Conservation (phyloP, 768 basidiomycete genomes). For the Leucocoprinus birnbaumii region DNA sequence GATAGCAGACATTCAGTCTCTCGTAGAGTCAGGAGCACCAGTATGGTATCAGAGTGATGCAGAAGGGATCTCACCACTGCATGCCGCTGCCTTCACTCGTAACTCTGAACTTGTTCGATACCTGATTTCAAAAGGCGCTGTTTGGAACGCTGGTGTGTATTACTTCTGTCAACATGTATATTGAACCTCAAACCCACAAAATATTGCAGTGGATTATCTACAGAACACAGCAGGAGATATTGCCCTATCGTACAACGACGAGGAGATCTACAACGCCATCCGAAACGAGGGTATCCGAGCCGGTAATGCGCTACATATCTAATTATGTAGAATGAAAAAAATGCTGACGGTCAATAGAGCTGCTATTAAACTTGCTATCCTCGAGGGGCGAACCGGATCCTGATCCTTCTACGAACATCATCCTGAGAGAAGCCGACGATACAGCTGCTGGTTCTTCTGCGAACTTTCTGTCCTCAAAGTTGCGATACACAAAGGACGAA, state of each 20-base stretch:
- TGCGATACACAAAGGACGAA: constrained; percentile 68
- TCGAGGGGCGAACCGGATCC: constrained; percentile 29
- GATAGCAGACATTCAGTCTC: constrained; percentile 40
- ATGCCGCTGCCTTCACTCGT: constrained; percentile 80
- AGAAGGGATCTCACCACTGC: constrained; percentile 79
- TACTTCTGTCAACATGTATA: background rate
- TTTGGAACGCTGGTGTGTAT: constrained; percentile 83
- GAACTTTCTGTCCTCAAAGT: constrained; percentile 66
- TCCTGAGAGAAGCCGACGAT: constrained; percentile 48
- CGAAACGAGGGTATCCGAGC: constrained; percentile 92
- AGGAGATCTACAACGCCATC: constrained; percentile 69
- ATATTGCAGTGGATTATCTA: constrained; percentile 62
- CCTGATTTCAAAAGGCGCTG: constrained; percentile 77
- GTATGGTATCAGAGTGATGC: constrained; percentile 86
- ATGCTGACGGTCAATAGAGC: constrained; percentile 42
- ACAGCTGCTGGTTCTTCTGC: constrained; percentile 62
- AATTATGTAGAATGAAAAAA: background rate
- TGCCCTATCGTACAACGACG: constrained; percentile 81
- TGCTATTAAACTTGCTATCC: constrained; percentile 64
- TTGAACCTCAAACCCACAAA: background rate
- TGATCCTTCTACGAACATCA: constrained; percentile 19
- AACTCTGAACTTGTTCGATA: constrained; percentile 59
- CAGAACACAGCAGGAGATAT: constrained; percentile 89
- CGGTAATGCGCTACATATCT: constrained; percentile 46
- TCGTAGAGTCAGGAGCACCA: constrained; percentile 69